Base-by-base conservation (phyloP, 768 basidiomycete species). In the Mycena metata region DNA sequence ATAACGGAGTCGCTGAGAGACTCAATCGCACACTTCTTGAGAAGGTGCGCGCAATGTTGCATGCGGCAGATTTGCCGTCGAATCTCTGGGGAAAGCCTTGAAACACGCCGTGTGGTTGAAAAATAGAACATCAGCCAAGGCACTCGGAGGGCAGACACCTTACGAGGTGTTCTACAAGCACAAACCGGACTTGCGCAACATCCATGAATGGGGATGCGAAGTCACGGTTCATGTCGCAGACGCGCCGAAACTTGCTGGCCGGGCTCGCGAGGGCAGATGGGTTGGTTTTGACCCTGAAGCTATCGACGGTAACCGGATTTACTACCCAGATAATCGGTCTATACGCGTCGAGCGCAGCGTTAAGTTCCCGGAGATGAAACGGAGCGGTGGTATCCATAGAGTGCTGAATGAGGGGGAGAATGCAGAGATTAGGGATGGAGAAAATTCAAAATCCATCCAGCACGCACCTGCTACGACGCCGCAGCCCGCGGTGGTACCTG, bases 11-110 rank as follows among this genome's bases (percentile, higher is more conserved):
- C 15, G 79, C 81, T 0, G 82, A 85, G 66, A 62, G 77, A 11
- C 73, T 78, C 26, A 83, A 80, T 47, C 67, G 78, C 12, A 77
- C 73, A 0, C 49, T 80, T 8, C 23, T 80, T 2, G 78, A 85
- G 52, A 60, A 73, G 10, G 75, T 79, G 0, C 74, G 76, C 0
- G 80, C 83, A 0, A 68, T 86, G 69, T 64, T 85, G 5, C 78
- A 82, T 66, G 72, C 69, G 0, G 74, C 77, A n/a, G 73, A 77
- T 0, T 60, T 85, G 2, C 84, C 83, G 0, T 69, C 66, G 12
- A 71, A 36, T 33, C 73, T 85, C 0, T 87, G 83, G 85, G 81
- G 78, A 77, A 84, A 35, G 81, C 80, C 0, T 72, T 79, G 0
- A 59, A 57, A 3, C 77, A 84, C 61, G 79, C 76, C 0, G 73